Evolutionary conservation across 331 rosid genomes (phyloP).

Genomic region (Erythrophleum ivorense): DNA sequence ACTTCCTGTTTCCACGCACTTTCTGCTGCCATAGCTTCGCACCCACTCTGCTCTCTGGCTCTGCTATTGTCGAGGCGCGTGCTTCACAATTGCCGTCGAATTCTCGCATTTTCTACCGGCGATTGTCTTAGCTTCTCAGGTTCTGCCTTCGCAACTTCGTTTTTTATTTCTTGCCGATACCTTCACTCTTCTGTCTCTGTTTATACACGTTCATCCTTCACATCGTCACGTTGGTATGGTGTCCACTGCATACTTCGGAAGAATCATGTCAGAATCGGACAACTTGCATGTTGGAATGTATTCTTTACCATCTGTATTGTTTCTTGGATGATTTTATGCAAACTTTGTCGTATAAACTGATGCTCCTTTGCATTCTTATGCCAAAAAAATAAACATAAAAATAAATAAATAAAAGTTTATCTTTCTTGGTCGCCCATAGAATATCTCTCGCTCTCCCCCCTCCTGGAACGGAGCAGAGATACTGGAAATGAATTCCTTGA

Average conservation of each 20-base stretch:
- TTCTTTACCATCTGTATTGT: background rate
- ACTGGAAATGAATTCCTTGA: too few relatives aligned
- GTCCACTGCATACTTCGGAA: background rate
- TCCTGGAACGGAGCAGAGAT: too few relatives aligned
- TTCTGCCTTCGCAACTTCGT: background rate
- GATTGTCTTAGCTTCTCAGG: background rate
- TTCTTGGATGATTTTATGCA: background rate
- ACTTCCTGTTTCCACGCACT: background rate
- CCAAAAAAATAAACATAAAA: too few relatives aligned
- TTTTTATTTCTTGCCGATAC: background rate
- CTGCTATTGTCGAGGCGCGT: background rate
- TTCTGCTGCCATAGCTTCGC: background rate
- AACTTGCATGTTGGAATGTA: background rate
- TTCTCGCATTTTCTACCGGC: background rate
- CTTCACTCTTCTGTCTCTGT: background rate
- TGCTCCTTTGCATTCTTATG: background rate
- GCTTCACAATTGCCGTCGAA: background rate
- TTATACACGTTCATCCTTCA: background rate
- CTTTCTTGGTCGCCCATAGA: background rate
- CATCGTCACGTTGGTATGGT: background rate
- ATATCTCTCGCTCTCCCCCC: background rate
- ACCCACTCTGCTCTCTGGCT: background rate
- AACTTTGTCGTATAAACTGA: background rate
- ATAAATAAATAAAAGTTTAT: background rate
- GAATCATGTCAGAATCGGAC: background rate